Percentiles rank a stretch among this genome's conserved stretches.
Conservation (phyloP, 306 rosid species). For the Cajanus cajan region DNA sequence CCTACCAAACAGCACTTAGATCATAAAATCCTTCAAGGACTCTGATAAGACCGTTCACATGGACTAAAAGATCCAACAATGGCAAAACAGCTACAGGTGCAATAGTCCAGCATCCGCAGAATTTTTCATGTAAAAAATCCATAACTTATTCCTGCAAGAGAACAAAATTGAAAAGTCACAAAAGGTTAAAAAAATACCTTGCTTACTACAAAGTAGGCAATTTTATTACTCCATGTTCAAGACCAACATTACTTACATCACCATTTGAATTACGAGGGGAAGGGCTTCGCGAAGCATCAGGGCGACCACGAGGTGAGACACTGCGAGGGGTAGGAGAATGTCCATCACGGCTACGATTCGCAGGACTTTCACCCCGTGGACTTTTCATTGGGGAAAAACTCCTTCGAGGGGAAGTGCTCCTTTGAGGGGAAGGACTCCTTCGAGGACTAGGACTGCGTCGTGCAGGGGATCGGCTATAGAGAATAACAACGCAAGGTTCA, state of each 20-base stretch:
- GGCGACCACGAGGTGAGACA: slow-evolving; percentile 56
- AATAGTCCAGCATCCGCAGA: slow-evolving; percentile 28
- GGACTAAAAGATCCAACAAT: slow-evolving; percentile 38
- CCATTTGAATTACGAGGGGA: slow-evolving; percentile 58
- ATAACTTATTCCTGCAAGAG: slow-evolving; percentile 46
- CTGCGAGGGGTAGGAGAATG: slow-evolving; percentile 55
- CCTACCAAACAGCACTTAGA: slow-evolving; percentile 66
- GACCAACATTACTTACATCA: slow-evolving; percentile 55
- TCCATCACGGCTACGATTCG: slow-evolving; percentile 46
- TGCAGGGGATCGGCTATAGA: slow-evolving; percentile 61
- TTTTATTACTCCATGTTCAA: not conserved
- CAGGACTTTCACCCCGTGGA: slow-evolving; percentile 58
- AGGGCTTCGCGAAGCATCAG: slow-evolving; percentile 55
- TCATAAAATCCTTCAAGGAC: slow-evolving; percentile 39
- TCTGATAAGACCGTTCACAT: slow-evolving; percentile 46
- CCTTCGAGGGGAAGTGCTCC: slow-evolving; percentile 54
- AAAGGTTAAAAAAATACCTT: not conserved
- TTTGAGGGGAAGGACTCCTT: slow-evolving; percentile 52
- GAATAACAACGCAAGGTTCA: not conserved
- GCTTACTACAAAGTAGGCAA: not conserved
- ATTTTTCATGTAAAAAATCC: not conserved
- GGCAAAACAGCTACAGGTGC: slow-evolving; percentile 43
- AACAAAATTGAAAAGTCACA: slow-evolving; percentile 5
- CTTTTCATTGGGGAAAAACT: slow-evolving; percentile 53
- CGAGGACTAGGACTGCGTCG: slow-evolving; percentile 58